These are phyloP conservation scores for Lentinula lateritia DNA, from an alignment of 768 basidiomycete genomes.

Conservation along the genomic window DNA sequence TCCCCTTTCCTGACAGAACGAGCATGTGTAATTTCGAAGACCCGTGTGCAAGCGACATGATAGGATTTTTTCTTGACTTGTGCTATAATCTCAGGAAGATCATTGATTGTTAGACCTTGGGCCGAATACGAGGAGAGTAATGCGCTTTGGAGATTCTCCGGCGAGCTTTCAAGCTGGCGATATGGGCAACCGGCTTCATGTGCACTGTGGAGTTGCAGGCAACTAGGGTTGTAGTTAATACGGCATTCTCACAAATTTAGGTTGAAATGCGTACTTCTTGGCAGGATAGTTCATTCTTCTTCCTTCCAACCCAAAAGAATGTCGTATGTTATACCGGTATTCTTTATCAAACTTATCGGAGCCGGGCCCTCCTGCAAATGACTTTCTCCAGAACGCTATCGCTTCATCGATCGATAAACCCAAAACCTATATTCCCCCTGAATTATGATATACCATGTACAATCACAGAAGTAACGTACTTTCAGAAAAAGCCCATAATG, in stretches of 20 bases:
- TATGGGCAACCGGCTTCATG: conserved; percentile 91
- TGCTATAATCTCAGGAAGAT: conserved; percentile 78
- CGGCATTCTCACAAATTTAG: conserved; percentile 2
- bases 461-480: conserved; percentile 36
- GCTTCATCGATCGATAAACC: conserved; percentile 95
- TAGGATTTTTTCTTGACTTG: conserved; percentile 77
- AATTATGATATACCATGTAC: neutral
- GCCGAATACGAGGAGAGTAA: conserved; percentile 64
- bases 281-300: conserved; percentile 93
- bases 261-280: conserved; percentile 53
- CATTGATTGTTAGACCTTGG: conserved; percentile 57
- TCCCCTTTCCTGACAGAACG: conserved; percentile 80
- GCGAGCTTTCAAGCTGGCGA: conserved; percentile 62
- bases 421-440: conserved; percentile 55
- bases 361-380: conserved; percentile 57
- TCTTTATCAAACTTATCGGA: conserved; percentile 99
- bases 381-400: conserved; percentile 85
- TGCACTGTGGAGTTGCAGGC: conserved; percentile 76
- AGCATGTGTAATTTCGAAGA: conserved; percentile 91
- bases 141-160: conserved; percentile 76
- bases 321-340: conserved; percentile 95
- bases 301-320: conserved; percentile 91
- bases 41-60: conserved; percentile 95
- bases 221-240: conserved; percentile 42
- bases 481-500: conserved; percentile 95